Evolutionary conservation across 495 filamentous ascomycete species (phyloP), one percentile per base, ranked within the genome.

Genomic region (Lentithecium fluviatile): DNA sequence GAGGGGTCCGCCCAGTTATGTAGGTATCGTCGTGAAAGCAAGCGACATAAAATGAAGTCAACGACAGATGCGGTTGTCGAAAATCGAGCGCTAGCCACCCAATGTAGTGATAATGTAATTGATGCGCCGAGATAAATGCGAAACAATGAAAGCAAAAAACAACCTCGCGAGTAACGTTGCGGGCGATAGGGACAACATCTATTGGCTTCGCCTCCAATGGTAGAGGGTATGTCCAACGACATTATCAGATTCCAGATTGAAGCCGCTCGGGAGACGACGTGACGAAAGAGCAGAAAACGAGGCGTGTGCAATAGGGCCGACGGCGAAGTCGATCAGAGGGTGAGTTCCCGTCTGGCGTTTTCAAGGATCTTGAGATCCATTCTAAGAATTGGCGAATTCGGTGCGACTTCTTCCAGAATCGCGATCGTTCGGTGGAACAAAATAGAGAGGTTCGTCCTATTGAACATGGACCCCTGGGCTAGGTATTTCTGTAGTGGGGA

Each of bases 361-460:
- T 60, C 24, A 12, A 94, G 75, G 38, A 94, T 91, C 21, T 78
- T 77, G 66, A 83, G 79, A 67, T 94, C 88, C 19, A 81, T 78
- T 17, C 74, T 70, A 0, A 95, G 78, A 1, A 85, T 85, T 49
- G 86, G 87, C 0, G 87, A 85, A 20, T 86, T 84, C 13, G 85
- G 77, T 21, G 79, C 77, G 49, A 84, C 82, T 46, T 79, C 70
- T 17, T 78, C 72, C 49, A 94, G 82, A 64, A 96, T 88, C 0
- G 68, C 69, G 54, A 94, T 90, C 2, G 91, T 96, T 38, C 84
- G 82, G 45, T 69, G 42, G 45, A 85, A 80, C 1, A 88, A 77
- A 2, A 15, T 12, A 11, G 46, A 37, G 29, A 68, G 13, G 38
- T 23, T 50, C 13, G 4, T 15, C 21, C 69, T 67, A 24, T 65